Evolutionary conservation across 2,329 filamentous ascomycete species (phyloP).

Genomic region (Purpureocillium takamizusanense): DNA sequence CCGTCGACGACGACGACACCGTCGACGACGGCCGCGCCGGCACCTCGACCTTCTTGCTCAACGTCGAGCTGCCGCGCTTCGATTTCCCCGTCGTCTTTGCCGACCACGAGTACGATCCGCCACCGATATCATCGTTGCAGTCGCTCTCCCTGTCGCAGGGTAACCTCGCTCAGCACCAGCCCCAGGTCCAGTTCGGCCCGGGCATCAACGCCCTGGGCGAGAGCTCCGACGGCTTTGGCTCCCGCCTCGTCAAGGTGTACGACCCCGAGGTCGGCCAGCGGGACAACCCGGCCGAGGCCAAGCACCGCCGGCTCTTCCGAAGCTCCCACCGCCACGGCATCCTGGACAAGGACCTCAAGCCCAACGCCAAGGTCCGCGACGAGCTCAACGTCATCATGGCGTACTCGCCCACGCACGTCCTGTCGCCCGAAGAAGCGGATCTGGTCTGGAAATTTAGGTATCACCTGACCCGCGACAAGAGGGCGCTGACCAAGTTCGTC

Average conservation of each 20-base stretch:
- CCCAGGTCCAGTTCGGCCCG: constrained; percentile 82
- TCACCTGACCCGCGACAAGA: constrained; percentile 85
- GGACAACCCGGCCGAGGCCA: constrained; percentile 91
- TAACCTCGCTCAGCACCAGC: constrained; percentile 68
- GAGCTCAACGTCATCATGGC: constrained; percentile 86
- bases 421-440: constrained; percentile 89
- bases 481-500: constrained; percentile 90
- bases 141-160: constrained; percentile 48
- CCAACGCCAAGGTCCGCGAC: constrained; percentile 90
- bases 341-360: constrained; percentile 88
- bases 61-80: constrained; percentile 87
- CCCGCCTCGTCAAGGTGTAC: constrained; percentile 73
- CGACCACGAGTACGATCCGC: constrained; percentile 83
- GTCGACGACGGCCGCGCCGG: constrained; percentile 35
- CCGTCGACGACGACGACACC: constrained; percentile 18
- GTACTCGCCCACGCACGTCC: constrained; percentile 82
- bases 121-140: constrained; percentile 69
- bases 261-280: constrained; percentile 84
- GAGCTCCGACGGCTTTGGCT: constrained; percentile 35
- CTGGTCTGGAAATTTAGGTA: constrained; percentile 97
- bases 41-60: constrained; percentile 64
- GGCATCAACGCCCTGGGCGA: constrained; percentile 68
- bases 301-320: constrained; percentile 84
- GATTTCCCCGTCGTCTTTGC: constrained; percentile 94
- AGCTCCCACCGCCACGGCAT: constrained; percentile 88